Evolutionary conservation across 1,284 basidiomycete species (phyloP), one percentile per base, ranked within the genome.

Genomic region (Malassezia pachydermatis): DNA sequence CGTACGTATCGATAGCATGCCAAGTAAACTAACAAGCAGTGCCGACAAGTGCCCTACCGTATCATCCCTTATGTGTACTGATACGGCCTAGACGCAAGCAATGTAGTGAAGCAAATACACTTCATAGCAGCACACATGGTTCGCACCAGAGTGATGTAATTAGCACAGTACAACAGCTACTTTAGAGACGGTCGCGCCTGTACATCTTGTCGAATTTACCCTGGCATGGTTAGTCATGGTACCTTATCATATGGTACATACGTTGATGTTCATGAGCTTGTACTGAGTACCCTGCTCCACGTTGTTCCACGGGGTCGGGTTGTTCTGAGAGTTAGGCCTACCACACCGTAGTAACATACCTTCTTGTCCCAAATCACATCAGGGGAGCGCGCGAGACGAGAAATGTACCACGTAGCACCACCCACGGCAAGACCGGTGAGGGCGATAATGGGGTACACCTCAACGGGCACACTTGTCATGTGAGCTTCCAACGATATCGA

Each of bases 41-140:
- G 51, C 49, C 46, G 58, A 28, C 35, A 45, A n/a, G 88, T 92
- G 27, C 83, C 82, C 1, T 89, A 79, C 66, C 81, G 83, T 61
- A 94, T 95, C 62, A 78, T 95, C 57, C 89, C 88, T 35, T 88
- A 86, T 68, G 73, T 94, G 38, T 88, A 88, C 63, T 83, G 41
- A 28, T n/a, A 8, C 10, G 24, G 20, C 27, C 9, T 22, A 33
- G 7, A 6, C 2, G 17, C 8, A 42, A 6, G 27, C 9, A 42
- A 1, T 19, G 19, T 14, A 30, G 19, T n/a, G 8, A 23, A 11
- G 16, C 17, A 30, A 30, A 40, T 22, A 7, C 20, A 28, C 16
- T 30, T 33, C 5, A 28, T 24, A 29, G 27, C 19, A 34, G 14
- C 22, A n/a, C 22, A 43, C 4, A 14, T 33, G 16, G n/a, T n/a